phyloP scores from a whole-genome alignment of 1,284 basidiomycete genomes.

The Leccinum solheimii region DNA sequence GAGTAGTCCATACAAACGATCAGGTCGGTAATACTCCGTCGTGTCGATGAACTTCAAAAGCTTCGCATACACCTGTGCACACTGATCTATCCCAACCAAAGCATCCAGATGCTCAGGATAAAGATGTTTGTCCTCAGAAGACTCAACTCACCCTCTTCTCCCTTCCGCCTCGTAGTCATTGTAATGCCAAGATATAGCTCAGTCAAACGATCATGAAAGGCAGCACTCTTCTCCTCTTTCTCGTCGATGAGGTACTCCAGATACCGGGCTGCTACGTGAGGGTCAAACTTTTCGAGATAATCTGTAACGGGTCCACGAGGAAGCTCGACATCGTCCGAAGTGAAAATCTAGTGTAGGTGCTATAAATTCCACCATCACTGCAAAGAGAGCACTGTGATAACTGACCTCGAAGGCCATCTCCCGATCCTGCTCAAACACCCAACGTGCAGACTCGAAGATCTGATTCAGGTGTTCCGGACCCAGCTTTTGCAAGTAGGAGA shows the following conservation, averaged over 20 bases:
- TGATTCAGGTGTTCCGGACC: constrained; percentile 78
- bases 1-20: constrained; percentile 76
- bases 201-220: constrained; percentile 86
- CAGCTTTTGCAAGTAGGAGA: constrained; percentile 89
- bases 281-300: constrained; percentile 75
- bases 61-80: constrained; percentile 58
- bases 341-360: constrained; percentile 72
- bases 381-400: background rate
- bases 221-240: constrained; percentile 63
- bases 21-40: constrained; percentile 74
- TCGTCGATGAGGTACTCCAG: constrained; percentile 86
- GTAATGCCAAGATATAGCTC: constrained; percentile 80
- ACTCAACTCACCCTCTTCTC: constrained; percentile 51
- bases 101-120: background rate
- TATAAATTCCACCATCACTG: background rate
- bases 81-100: constrained; percentile 36
- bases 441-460: constrained; percentile 78
- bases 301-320: constrained; percentile 75
- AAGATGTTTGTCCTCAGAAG: constrained; percentile 2
- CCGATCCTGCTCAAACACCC: constrained; percentile 79
- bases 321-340: constrained; percentile 89
- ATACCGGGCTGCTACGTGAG: constrained; percentile 71
- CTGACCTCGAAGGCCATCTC: constrained; percentile 76
- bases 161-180: constrained; percentile 50
- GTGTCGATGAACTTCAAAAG: constrained; percentile 77